These are phyloP conservation scores for Malus hybrid DNA, from an alignment of 331 rosid species.

Conservation along the genomic window DNA sequence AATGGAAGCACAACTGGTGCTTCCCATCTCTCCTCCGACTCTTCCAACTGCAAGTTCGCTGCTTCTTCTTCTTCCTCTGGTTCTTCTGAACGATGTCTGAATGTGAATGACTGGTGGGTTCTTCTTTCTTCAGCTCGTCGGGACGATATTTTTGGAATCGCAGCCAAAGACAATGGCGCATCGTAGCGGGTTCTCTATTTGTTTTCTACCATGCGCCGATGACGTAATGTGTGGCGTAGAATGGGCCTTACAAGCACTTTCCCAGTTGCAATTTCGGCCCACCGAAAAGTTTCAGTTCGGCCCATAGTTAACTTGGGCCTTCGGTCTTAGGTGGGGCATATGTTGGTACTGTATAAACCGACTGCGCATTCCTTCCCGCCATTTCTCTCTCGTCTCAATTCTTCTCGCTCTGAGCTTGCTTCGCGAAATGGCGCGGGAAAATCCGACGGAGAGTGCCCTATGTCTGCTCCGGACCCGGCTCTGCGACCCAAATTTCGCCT, in stretches of 20 bases:
- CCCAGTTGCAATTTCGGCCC: background rate
- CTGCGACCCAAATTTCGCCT: constrained; percentile 50
- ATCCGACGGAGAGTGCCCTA: constrained; percentile 41
- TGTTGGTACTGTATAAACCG: background rate
- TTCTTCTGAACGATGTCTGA: background rate
- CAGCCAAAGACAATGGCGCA: background rate
- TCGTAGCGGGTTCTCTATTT: background rate
- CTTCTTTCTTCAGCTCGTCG: background rate
- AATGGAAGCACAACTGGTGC: constrained; percentile 37
- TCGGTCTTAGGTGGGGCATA: background rate
- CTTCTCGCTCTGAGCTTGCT: background rate
- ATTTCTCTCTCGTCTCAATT: background rate
- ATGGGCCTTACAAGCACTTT: background rate
- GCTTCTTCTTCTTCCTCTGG: constrained; percentile 6
- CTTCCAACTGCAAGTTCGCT: background rate
- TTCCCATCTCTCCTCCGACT: constrained; percentile 37
- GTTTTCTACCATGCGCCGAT: background rate
- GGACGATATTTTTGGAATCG: constrained; percentile 6
- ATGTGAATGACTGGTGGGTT: background rate
- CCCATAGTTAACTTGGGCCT: background rate
- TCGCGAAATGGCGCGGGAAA: constrained; percentile 34
- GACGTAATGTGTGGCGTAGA: background rate
- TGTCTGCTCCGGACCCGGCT: constrained; percentile 53
- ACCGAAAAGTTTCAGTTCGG: background rate
- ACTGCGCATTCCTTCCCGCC: constrained; percentile 38